Evolutionary conservation across 1,284 basidiomycete species (phyloP).

Genomic region (Ceratobasidium sp.): DNA sequence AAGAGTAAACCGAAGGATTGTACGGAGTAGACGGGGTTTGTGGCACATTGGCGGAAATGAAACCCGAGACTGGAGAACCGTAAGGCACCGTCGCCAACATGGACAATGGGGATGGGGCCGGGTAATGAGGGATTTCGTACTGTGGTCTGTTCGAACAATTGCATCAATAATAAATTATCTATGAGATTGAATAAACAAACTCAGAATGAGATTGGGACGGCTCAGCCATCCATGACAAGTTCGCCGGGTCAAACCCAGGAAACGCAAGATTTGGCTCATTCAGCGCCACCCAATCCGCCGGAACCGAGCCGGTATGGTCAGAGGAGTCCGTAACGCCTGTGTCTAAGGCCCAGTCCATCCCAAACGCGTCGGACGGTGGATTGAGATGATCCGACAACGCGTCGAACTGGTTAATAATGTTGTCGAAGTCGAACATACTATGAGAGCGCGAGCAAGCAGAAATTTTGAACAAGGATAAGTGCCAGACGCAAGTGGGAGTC

Average conservation of each 20-base stretch:
- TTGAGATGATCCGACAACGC: not conserved
- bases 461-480: not conserved
- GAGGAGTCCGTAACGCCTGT: too few species aligned
- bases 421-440: not conserved
- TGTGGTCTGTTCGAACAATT: not conserved
- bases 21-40: not conserved
- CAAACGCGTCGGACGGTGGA: not conserved
- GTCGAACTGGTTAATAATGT: not conserved
- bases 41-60: not conserved
- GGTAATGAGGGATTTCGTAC: not conserved
- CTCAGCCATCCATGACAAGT: conserved; percentile 4
- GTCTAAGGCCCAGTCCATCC: not conserved
- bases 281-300: not conserved
- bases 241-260: not conserved
- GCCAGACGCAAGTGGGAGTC: not conserved
- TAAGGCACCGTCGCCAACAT: not conserved
- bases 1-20: not conserved
- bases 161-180: not conserved
- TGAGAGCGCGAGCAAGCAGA: not conserved
- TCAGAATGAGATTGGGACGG: not conserved
- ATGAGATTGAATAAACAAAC: not conserved
- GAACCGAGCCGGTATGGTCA: too few species aligned
- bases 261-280: not conserved
- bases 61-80: not conserved
- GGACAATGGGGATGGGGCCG: not conserved